These are phyloP conservation scores for Astrothelium subdiscretum DNA, from an alignment of 495 filamentous ascomycete genomes.

Conservation along the genomic window DNA sequence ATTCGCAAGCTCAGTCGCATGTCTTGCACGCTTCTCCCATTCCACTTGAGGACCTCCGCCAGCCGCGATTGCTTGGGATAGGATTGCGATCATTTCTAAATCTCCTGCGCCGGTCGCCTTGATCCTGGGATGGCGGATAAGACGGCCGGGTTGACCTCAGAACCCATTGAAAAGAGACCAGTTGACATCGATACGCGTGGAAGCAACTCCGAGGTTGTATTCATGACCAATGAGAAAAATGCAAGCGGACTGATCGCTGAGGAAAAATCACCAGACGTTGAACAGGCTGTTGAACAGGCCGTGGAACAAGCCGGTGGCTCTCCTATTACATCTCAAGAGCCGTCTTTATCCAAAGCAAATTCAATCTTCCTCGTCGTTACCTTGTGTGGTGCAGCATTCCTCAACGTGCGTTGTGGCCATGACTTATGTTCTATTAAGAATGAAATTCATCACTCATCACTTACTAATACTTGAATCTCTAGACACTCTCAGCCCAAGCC, in stretches of 20 bases:
- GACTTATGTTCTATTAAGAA: neutral
- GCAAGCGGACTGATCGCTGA: neutral
- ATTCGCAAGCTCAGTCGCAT: too few relatives aligned
- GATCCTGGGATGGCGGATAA: neutral
- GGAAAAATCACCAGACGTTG: neutral
- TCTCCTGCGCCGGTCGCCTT: neutral
- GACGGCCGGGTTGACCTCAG: neutral
- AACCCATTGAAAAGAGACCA: neutral
- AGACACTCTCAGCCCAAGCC: constrained; percentile 49
- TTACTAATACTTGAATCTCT: neutral
- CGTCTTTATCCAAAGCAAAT: constrained; percentile 7
- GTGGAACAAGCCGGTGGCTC: neutral
- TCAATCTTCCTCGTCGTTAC: constrained; percentile 20
- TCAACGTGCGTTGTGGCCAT: constrained; percentile 32
- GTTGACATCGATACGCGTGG: neutral
- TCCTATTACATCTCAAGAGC: neutral
- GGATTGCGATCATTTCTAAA: neutral
- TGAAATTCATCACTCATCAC: neutral
- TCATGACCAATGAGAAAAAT: neutral
- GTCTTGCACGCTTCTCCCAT: too few relatives aligned
- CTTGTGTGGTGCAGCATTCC: constrained; percentile 42
- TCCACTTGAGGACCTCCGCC: too few relatives aligned
- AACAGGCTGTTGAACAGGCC: neutral
- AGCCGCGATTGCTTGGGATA: neutral
- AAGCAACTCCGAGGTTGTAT: neutral